Percentiles rank a stretch among this genome's conserved stretches.
These are phyloP conservation scores for Diplodia scrobiculata DNA, from an alignment of 2,329 filamentous ascomycete genomes.

Conservation along the genomic window DNA sequence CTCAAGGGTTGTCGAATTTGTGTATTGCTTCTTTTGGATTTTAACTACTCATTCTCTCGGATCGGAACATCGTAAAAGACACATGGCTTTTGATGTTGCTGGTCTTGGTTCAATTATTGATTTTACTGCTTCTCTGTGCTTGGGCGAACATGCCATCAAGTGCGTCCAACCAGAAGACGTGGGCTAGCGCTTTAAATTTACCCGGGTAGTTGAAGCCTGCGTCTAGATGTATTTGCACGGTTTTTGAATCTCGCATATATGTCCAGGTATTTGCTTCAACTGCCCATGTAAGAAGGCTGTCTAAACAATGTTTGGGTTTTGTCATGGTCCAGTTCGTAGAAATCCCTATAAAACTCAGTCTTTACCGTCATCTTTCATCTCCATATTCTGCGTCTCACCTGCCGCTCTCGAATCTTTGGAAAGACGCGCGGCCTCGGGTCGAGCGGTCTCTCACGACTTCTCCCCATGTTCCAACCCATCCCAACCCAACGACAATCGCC, in stretches of 20 bases:
- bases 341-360: not conserved
- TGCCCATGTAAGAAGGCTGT: no score
- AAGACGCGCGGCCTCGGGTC: no score
- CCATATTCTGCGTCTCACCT: not conserved
- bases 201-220: no score
- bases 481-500: no score
- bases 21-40: conserved; percentile 20
- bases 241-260: not conserved
- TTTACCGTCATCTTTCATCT: not conserved
- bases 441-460: not conserved
- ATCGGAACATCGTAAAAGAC: conserved; percentile 2
- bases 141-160: no score
- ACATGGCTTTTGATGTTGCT: conserved; percentile 4
- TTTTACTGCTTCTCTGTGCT: not conserved
- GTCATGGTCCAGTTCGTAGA: not conserved
- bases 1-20: conserved; percentile 16
- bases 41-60: not conserved
- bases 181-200: no score
- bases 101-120: not conserved
- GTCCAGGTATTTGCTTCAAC: no score
- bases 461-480: no score
- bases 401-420: no score
- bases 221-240: no score
- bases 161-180: no score
- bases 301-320: no score